Base-by-base conservation (phyloP, 2,329 filamentous ascomycete genomes). In the Pyrenophora graminea region DNA sequence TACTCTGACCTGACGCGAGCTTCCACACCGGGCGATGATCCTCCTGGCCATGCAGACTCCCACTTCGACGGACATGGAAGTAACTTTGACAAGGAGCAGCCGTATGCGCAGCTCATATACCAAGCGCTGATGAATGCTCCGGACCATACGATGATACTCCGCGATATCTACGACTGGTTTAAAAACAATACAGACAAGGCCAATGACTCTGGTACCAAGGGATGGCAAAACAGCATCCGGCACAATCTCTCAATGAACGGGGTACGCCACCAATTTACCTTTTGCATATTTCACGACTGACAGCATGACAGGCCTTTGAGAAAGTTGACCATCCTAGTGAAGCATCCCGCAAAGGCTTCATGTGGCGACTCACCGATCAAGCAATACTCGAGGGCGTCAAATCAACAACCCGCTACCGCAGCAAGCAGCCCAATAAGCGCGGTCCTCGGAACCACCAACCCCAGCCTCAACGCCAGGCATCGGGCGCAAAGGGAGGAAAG, bases 161-260 rank as follows among this genome's bases (percentile, higher is more conserved):
- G 91, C 61, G 87, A 95, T 46, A 89, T 97, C 50, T 97, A 97
- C 73, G 81, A 87, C 50, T 97, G 93, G 91, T 96, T 97, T 66
- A 79, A 83, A 36, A 81, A 86, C 23, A 87, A 96, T 66, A 96
- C 91, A 2, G 82, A 84, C 60, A 96, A 94, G 72, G 85, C 84
- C 4, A 84, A 80, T 45, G 80, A 81, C 39, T 80, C 79, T 6
- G 70, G 72, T 44, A 75, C 73, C 4, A 77, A 73, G 38, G 93
- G 92, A 8, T 97, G 93, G 93, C 89, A 93, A 75, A 97, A 97
- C 73, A 96, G 90, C 70, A 95, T 97, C 59, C 85, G 93, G 2
- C 93, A 97, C 72, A 97, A 97, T 63, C 78, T 97, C 6, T 96
- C 91, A 40, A 97, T 97, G 92, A 97, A 97, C 64, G 82, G 82